Percentiles rank a stretch among this genome's conserved stretches.
These are phyloP conservation scores for Sporisorium scitamineum DNA, from an alignment of 1,284 basidiomycete species.

Conservation along the genomic window DNA sequence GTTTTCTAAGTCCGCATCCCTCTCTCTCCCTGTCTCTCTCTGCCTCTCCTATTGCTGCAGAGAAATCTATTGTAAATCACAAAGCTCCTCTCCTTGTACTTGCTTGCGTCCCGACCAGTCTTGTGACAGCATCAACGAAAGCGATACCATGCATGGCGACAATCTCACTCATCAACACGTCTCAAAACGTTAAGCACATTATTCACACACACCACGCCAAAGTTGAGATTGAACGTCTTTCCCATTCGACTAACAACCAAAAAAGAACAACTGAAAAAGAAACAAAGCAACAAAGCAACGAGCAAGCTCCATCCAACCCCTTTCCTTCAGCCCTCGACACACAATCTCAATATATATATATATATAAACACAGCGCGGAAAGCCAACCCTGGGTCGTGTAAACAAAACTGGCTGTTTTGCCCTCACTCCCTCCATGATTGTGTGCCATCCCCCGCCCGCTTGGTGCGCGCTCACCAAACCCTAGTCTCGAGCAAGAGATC, in stretches of 20 bases:
- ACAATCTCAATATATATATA: not conserved
- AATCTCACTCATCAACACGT: not conserved
- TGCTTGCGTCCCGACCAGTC: no score
- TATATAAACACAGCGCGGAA: not conserved
- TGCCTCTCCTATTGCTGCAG: no score
- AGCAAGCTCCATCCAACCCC: not conserved
- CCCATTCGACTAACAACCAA: not conserved
- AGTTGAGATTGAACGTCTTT: not conserved
- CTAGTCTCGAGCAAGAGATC: constrained; percentile 67
- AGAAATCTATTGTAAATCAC: not conserved
- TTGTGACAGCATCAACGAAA: no score
- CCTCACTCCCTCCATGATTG: not conserved
- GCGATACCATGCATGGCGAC: constrained; percentile 7
- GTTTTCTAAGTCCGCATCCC: not conserved
- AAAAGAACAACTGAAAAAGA: not conserved
- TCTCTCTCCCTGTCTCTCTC: no score
- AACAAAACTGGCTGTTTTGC: constrained; percentile 5
- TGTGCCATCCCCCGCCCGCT: no score
- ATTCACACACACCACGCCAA: not conserved
- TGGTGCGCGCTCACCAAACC: constrained; percentile 48
- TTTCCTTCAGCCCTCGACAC: not conserved
- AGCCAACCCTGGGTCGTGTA: not conserved
- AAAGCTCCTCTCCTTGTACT: not conserved
- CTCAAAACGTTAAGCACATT: not conserved
- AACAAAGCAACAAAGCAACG: not conserved